A percentile compares a stretch with the other conserved stretches of the same genome.
Conservation (phyloP, 148 eudicot species). For the Talinum fruticosum region DNA sequence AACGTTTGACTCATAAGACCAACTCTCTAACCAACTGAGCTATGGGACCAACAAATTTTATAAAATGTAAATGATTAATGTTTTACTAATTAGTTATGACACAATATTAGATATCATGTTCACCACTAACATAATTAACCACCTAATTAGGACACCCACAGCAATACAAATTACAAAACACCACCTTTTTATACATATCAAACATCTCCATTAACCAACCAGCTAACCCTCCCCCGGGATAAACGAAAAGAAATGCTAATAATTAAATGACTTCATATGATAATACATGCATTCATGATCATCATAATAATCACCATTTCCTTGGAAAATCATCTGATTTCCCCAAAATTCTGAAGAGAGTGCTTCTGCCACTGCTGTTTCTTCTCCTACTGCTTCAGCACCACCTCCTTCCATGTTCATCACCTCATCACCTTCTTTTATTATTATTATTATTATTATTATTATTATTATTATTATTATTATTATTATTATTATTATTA, state of each 20-base stretch:
- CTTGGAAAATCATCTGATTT: neutral
- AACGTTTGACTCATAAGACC: conserved; percentile 29
- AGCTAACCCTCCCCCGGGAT: no score
- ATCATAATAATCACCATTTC: neutral
- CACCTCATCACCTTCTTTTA: neutral
- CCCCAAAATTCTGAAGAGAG: neutral
- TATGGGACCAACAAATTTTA: conserved; percentile 43
- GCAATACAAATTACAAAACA: no score
- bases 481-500: neutral
- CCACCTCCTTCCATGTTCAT: neutral
- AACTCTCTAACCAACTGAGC: conserved; percentile 99
- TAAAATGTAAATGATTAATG: neutral
- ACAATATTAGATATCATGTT: no score
- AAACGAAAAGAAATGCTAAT: no score
- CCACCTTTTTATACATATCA: no score
- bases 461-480: neutral
- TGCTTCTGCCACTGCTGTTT: neutral
- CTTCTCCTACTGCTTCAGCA: neutral
- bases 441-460: neutral
- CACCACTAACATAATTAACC: no score
- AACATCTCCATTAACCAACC: no score
- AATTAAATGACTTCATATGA: no score
- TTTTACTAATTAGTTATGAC: no score
- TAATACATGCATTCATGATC: neutral
- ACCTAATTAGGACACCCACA: no score